Percentiles rank a stretch among this genome's conserved stretches.
Evolutionary conservation across 108 stramenopile genomes (phyloP).

Genomic region (Hondaea fermentalgiana): DNA sequence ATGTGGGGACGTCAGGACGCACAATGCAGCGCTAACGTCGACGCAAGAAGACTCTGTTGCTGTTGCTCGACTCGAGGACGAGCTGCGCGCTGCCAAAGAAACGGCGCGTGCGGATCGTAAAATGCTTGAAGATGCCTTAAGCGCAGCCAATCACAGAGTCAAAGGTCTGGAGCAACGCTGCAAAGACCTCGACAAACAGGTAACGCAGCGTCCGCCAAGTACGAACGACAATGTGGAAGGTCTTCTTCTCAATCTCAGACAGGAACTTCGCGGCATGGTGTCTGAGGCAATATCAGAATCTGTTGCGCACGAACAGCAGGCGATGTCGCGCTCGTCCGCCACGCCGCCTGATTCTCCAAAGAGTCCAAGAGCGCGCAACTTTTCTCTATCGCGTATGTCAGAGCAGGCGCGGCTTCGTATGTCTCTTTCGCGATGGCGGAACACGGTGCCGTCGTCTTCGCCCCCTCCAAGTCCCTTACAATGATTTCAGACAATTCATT

Average conservation of each 20-base stretch:
- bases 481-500: too few relatives aligned
- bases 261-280: background rate
- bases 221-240: background rate
- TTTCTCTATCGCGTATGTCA: background rate
- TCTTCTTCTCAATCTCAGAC: background rate
- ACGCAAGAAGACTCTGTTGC: too few relatives aligned
- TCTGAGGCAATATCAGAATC: background rate
- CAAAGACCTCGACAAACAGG: background rate
- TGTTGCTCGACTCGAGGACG: background rate
- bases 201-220: background rate
- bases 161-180: background rate
- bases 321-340: background rate
- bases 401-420: background rate
- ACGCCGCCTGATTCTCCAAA: background rate
- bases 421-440: background rate
- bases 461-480: too few relatives aligned
- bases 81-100: background rate
- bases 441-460: too few relatives aligned
- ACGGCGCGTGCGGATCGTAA: background rate
- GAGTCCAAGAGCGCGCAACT: background rate
- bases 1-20: background rate
- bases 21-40: background rate
- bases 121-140: background rate
- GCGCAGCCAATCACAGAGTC: background rate
- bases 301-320: background rate